Base-by-base conservation (phyloP, 1,284 basidiomycete genomes). In the Agroathelia rolfsii region DNA sequence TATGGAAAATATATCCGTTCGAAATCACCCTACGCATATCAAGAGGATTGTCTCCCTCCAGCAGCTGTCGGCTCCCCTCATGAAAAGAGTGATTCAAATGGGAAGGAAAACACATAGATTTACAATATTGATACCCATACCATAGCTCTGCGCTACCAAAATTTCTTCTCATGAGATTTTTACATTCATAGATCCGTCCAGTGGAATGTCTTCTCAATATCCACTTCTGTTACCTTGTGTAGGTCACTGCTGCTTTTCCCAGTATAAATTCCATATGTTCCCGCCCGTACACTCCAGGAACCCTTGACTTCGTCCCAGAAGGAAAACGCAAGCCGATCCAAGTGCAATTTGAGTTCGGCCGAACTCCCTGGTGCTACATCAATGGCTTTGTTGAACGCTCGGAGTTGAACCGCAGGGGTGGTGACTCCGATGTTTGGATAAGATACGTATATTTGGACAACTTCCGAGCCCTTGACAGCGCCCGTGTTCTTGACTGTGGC, bases 401-500 rank as follows among this genome's bases (percentile, higher is more conserved):
- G 70, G 28, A 85, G 55, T 43, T 77, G 68, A 25, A 69, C 52
- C 17, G 52, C 54, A 0, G 79, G 76, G 6, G 70, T 75, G 5
- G 68, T 63, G 16, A 73, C 51, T 6, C 67, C 69, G 15, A 62
- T 59, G 31, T 63, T 54, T 2, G 74, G 69, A 41, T 74, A 65
- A 3, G 69, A 59, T 20, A 84, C 58, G 49, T 84, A 86, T 11
- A 82, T 39, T 50, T 85, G 81, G 6, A 73, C 67, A 31, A 77
- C 69, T 45, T 82, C 73, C 1, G 76, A 77, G 3, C 82, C 82
- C 1, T 49, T 30, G 10, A 66, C 41, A 0, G 48, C 36, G 1
- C 81, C 80, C 1, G 62, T 67, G 54, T 86, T 86, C 6, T 11
- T 16, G 9, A 32, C 24, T 12, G n/a, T 32, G 8, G 19, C 30